Base-by-base conservation (phyloP, 1,139 yeast species). In the Nakaseomyces delphensis region DNA sequence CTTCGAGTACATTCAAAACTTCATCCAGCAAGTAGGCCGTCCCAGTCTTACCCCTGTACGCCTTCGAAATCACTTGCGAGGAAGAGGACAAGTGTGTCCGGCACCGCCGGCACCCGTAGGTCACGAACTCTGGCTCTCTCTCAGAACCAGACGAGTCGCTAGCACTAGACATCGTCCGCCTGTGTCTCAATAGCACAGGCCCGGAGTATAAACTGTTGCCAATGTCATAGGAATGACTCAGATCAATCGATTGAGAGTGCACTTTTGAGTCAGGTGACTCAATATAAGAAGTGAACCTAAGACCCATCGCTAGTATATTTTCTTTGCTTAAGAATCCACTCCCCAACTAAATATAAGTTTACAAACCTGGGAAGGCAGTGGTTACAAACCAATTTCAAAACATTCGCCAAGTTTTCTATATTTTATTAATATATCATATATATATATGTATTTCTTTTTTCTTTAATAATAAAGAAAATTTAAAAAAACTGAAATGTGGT, bases 41-140 rank as follows among this genome's bases (percentile, higher is more conserved):
- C 0, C 74, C 74, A 0, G 71, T 64, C 31, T 54, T 55, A 0
- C 73, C 74, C 11, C 64, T 53, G 48, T 69, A 70, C 41, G 63
- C 68, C 46, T 64, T 68, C 3, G 71, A 66, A 44, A 68, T 56
- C 20, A 70, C 62, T 41, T 65, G 56, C 13, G 57, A 51, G 4
- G 70, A 63, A 1, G 67, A 57, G 2, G 72, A 64, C 14, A 70
- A 53, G 48, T 69, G 74, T 0, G 73, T 68, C 43, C 64, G 59
- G 51, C 74, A 70, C 28, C 55, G 45, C 4, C 61, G 50, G 44
- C 74, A 70, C 3, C 68, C 71, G 45, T 63, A 69, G 1, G 69
- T 66, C 23, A 36, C 39, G 25, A 36, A 36, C 11, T 20, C 27
- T 11, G 11, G 10, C 2, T 33, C 37, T 14, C 21, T 20, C 16